A percentile compares a stretch with the other conserved stretches of the same genome.
phyloP scores from a whole-genome alignment of 352 stramenopile genomes.

The Phytopythium ostracodes region DNA sequence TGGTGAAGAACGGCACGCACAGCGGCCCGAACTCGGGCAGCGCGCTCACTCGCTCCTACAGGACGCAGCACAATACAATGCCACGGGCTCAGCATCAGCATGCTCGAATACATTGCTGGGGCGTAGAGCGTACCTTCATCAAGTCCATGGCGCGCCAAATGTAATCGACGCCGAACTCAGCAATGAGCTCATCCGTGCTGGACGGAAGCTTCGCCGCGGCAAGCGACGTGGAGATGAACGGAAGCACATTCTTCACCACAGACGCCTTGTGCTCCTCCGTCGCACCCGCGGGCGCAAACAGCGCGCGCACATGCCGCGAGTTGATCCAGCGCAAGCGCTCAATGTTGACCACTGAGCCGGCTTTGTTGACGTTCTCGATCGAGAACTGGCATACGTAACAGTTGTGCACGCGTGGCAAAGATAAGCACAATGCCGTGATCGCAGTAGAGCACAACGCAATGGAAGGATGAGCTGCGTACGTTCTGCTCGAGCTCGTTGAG shows the following conservation, averaged over 20 bases:
- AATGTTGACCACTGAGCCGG: slow-evolving; percentile 83
- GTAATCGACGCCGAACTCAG: slow-evolving; percentile 59
- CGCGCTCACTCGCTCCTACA: slow-evolving; percentile 69
- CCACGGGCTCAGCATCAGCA: too few relatives aligned
- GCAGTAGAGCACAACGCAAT: neutral
- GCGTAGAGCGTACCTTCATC: slow-evolving; percentile 55
- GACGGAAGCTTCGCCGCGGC: slow-evolving; percentile 25
- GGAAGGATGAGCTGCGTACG: slow-evolving; percentile 16
- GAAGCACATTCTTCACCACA: slow-evolving; percentile 60
- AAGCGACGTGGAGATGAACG: slow-evolving; percentile 53
- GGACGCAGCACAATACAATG: neutral
- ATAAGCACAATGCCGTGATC: neutral
- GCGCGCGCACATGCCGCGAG: slow-evolving; percentile 74
- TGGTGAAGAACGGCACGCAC: slow-evolving; percentile 66
- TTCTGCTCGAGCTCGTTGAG: slow-evolving; percentile 87
- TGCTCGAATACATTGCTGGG: neutral
- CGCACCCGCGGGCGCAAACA: slow-evolving; percentile 56
- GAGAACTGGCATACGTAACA: slow-evolving; percentile 44
- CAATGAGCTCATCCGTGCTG: slow-evolving; percentile 30
- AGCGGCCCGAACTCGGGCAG: slow-evolving; percentile 78
- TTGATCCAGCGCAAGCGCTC: slow-evolving; percentile 89
- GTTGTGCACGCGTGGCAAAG: neutral
- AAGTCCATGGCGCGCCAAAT: slow-evolving; percentile 72
- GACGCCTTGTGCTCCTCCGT: slow-evolving; percentile 33
- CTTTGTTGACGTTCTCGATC: slow-evolving; percentile 86